Evolutionary conservation across 768 basidiomycete species (phyloP).

Genomic region (Termitomyces sp.): DNA sequence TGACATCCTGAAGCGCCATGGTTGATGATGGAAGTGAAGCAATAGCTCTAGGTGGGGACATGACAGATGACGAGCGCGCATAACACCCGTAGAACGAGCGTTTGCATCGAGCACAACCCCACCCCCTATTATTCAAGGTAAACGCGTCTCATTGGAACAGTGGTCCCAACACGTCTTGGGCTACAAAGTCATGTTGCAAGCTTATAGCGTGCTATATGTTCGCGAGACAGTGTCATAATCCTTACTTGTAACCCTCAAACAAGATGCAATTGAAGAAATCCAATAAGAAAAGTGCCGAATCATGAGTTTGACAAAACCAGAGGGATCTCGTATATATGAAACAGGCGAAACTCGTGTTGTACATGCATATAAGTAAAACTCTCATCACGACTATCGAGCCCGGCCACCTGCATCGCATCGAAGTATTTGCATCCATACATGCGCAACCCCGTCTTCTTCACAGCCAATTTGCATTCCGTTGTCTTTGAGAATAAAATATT

Average conservation of each 20-base stretch:
- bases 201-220: too few species aligned
- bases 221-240: not conserved
- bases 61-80: not conserved
- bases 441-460: constrained; percentile 70
- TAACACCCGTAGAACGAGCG: not conserved
- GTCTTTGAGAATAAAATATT: constrained; percentile 67
- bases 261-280: not conserved
- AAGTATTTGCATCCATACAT: constrained; percentile 59
- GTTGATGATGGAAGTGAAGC: not conserved
- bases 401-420: constrained; percentile 34
- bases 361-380: not conserved
- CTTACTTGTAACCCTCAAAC: not conserved
- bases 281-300: not conserved
- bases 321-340: too few species aligned
- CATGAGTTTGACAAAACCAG: too few species aligned
- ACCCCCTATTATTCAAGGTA: too few species aligned
- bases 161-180: too few species aligned
- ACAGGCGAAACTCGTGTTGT: not conserved
- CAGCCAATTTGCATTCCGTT: constrained; percentile 76
- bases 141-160: not conserved
- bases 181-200: too few species aligned
- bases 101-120: not conserved
- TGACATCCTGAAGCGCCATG: not conserved
- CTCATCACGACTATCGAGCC: not conserved
- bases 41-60: not conserved